Evolutionary conservation across 192 early-diverging fungal genomes (phyloP).

Genomic region (Umbelopsis ramanniana): DNA sequence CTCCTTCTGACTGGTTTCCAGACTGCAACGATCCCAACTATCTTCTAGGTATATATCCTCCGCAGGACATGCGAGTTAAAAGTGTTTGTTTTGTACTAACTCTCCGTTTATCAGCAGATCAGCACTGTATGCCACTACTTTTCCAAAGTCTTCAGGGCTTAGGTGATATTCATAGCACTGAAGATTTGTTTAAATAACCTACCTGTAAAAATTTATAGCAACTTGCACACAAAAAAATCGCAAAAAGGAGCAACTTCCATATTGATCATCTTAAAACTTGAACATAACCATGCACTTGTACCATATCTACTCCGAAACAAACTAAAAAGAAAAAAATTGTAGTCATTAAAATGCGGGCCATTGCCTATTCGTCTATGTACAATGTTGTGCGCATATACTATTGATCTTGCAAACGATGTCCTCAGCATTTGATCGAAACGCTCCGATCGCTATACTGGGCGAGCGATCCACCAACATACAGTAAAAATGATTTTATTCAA

Average conservation of each 20-base stretch:
- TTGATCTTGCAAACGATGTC: too few relatives aligned
- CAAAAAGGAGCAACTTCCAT: not conserved
- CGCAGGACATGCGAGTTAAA: not conserved
- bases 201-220: conserved; percentile 1
- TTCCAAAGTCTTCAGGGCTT: conserved; percentile 14
- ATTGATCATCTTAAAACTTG: not conserved
- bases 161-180: not conserved
- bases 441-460: too few relatives aligned
- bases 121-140: conserved; percentile 2
- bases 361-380: too few relatives aligned
- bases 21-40: conserved; percentile 13
- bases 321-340: too few relatives aligned
- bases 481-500: not conserved
- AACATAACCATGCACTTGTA: not conserved
- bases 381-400: too few relatives aligned
- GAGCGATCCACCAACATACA: too few relatives aligned
- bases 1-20: conserved; percentile 3
- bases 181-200: not conserved
- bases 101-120: not conserved
- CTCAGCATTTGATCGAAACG: too few relatives aligned
- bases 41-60: not conserved
- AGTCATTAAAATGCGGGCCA: too few relatives aligned
- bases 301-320: too few relatives aligned
- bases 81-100: not conserved
- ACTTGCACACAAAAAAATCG: not conserved